Conservation (phyloP, 352 stramenopile genomes). For the Blastocystis sp. region DNA sequence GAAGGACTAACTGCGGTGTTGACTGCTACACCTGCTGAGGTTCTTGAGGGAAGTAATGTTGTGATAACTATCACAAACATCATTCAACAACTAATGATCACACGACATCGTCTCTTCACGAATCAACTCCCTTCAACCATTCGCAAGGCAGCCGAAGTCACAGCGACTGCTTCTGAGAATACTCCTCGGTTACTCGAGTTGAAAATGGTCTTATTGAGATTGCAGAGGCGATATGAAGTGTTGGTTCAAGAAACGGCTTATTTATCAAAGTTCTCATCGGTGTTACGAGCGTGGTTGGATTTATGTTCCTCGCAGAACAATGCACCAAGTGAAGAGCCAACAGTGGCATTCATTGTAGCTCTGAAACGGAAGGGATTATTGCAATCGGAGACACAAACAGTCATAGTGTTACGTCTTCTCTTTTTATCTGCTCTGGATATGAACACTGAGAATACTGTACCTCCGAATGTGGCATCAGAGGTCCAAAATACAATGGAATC, state of each 20-base stretch:
- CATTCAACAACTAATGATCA: slow-evolving; percentile 25
- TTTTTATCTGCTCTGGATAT: not conserved
- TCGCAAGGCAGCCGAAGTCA: not conserved
- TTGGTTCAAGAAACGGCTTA: slow-evolving; percentile 29
- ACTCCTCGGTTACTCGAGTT: not conserved
- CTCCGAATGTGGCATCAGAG: not conserved
- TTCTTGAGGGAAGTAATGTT: not conserved
- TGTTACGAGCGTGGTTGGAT: slow-evolving; percentile 5
- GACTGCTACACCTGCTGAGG: not conserved
- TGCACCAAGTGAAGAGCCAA: not conserved
- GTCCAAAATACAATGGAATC: not conserved
- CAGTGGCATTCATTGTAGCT: slow-evolving; percentile 12
- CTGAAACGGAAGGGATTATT: slow-evolving; percentile 17
- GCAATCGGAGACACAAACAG: slow-evolving; percentile 26
- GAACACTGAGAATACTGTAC: not conserved
- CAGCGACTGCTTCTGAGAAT: not conserved
- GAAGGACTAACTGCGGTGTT: not conserved
- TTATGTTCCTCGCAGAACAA: not conserved
- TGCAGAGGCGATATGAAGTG: slow-evolving; percentile 15
- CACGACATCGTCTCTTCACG: slow-evolving; percentile 1
- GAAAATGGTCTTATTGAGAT: not conserved
- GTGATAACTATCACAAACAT: not conserved
- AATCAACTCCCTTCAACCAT: slow-evolving; percentile 17
- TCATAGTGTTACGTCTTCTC: not conserved
- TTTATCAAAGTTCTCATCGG: not conserved